phyloP scores from a whole-genome alignment of 1,139 yeast genomes.

The Nematodospora anomalae region DNA sequence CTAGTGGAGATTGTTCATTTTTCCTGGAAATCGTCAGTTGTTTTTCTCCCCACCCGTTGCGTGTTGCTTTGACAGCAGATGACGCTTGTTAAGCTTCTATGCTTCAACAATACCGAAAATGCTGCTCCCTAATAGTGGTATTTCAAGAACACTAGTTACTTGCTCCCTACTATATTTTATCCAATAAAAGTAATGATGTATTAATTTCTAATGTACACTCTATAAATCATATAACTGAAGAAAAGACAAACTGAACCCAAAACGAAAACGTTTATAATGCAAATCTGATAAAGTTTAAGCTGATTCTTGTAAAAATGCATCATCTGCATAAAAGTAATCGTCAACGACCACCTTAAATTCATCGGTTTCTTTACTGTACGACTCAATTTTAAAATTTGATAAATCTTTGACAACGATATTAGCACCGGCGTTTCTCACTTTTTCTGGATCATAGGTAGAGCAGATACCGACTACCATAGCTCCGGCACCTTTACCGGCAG shows the following conservation, averaged over 20 bases:
- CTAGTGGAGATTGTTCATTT: no score
- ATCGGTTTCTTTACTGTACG: constrained; percentile 45
- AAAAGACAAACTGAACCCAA: not conserved
- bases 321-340: constrained; percentile 49
- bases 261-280: no score
- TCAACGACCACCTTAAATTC: constrained; percentile 47
- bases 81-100: no score
- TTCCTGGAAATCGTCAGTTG: no score
- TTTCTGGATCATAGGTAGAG: constrained; percentile 70
- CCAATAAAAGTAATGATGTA: no score
- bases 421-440: constrained; percentile 74
- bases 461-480: constrained; percentile 83
- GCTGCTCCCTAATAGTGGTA: no score
- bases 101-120: no score
- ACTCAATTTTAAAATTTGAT: constrained; percentile 45
- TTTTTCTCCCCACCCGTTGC: no score
- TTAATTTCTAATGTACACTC: constrained; percentile 5
- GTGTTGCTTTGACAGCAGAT: no score
- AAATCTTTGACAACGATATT: constrained; percentile 77
- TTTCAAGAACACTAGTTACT: no score
- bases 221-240: constrained; percentile 1
- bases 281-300: constrained; percentile 4
- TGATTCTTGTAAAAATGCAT: constrained; percentile 36
- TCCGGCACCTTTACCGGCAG: constrained; percentile 84
- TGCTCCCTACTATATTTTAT: no score